Evolutionary conservation across 495 filamentous ascomycete species (phyloP), one percentile per base, ranked within the genome.

Genomic region (Pseudoneurospora amorphoporcata): DNA sequence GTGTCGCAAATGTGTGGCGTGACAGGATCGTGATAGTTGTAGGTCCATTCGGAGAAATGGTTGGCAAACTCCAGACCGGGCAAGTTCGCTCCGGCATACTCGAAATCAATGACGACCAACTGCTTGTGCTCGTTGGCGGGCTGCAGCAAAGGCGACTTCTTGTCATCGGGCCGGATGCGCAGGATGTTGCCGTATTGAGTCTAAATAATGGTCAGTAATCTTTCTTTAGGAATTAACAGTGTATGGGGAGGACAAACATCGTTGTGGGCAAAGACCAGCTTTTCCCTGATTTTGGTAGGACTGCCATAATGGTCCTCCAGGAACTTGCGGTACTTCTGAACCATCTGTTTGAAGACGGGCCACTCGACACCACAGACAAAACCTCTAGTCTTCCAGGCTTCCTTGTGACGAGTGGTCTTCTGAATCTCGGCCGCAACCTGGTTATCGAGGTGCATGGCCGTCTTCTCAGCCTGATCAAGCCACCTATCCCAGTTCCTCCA

Each of bases 181-280:
- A 99, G 89, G 69, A 99, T 92, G 77, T 99, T 99, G 70, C 95
- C 95, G 78, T 98, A 98, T 90, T 99, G 95, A 35, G 95, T 97
- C 92, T 97, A 69, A 4, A 9, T 45, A 58, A 9, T 69, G 23
- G 76, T 76, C 35, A 73, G 69, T 39, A 65, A 70, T 69, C 61
- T 68, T 38, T 19, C 32, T 17, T 61, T 9, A 19, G 41, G 69
- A 29, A 43, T 23, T 12, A 32, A 29, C 32, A 16, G 4, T 37
- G 71, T 40, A 43, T 69, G 42, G 39, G 39, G 35, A 14, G 39
- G 58, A 85, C 92, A 81, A 81, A 96, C 94, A 87, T 99, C 95
- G 80, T 98, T 98, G 81, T 99, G 95, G 37, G 94, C 92, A 85
- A 99, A 99, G 8, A 98, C 91, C 9, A 99, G 86, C 73, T 88